phyloP scores from a whole-genome alignment of 192 early-diverging fungal genomes.

The Backusella psychrophila region DNA sequence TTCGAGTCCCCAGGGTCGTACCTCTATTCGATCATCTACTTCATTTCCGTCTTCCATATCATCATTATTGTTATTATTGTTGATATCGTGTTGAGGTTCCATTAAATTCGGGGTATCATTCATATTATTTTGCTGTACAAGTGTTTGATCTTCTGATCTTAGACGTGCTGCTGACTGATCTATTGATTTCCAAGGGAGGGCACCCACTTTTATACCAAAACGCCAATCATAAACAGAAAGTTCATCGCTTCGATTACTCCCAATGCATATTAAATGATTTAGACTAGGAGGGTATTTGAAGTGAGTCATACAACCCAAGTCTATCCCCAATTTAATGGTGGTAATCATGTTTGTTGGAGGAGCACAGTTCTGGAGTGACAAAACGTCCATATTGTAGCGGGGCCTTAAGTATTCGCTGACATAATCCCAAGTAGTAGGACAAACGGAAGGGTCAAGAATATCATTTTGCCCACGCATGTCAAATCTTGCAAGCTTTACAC shows the following conservation, averaged over 20 bases:
- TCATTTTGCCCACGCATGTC: background rate
- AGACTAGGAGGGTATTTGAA: constrained; percentile 20
- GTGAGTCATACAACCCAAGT: constrained; percentile 25
- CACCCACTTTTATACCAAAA: constrained; percentile 30
- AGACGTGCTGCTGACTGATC: background rate
- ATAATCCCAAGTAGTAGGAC: constrained; percentile 11
- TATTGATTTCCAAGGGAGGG: constrained; percentile 18
- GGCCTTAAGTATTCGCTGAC: background rate
- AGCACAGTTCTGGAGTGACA: background rate
- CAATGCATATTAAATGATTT: constrained; percentile 28
- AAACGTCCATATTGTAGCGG: background rate
- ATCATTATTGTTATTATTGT: background rate
- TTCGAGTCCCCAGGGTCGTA: constrained; percentile 27
- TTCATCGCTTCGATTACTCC: constrained; percentile 21
- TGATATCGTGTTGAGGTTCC: background rate
- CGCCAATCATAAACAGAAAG: constrained; percentile 36
- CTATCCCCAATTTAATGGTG: constrained; percentile 14
- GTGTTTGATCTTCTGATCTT: background rate
- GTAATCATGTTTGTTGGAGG: background rate
- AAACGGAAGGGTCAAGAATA: constrained; percentile 16
- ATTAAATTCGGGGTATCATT: background rate
- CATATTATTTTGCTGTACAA: background rate
- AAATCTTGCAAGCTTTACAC: background rate
- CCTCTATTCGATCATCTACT: background rate
- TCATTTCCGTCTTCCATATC: background rate